Percentiles rank a stretch among this genome's conserved stretches.
phyloP scores from a whole-genome alignment of 169 alveolate species.

The Plasmodium blacklocki region DNA sequence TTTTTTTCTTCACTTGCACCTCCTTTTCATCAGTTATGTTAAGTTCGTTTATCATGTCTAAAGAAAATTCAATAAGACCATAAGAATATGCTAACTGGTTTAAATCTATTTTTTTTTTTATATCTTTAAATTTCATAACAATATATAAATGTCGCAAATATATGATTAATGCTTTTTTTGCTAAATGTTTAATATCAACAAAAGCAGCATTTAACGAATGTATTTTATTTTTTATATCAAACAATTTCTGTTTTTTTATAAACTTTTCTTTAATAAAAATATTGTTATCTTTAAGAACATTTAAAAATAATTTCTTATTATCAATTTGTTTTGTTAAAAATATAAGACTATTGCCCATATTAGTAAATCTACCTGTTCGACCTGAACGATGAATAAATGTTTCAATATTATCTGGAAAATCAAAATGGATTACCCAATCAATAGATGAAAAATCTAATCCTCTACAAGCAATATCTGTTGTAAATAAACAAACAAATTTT shows the following conservation, averaged over 20 bases:
- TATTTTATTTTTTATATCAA: slow-evolving; percentile 62
- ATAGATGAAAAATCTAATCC: slow-evolving; percentile 99
- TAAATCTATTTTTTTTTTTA: slow-evolving; percentile 26
- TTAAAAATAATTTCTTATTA: slow-evolving; percentile 49
- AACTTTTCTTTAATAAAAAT: slow-evolving; percentile 58
- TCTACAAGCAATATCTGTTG: slow-evolving; percentile 99
- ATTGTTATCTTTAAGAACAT: slow-evolving; percentile 59
- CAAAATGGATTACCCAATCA: slow-evolving; percentile 98
- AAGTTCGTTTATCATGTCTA: slow-evolving; percentile 31
- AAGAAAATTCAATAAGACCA: slow-evolving; percentile 59
- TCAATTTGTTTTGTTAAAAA: slow-evolving; percentile 77
- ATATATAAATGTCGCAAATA: slow-evolving; percentile 70
- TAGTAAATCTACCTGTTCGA: slow-evolving; percentile 98
- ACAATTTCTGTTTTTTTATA: slow-evolving; percentile 59
- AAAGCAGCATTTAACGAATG: slow-evolving; percentile 73
- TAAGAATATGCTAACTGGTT: slow-evolving; percentile 54
- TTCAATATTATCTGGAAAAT: slow-evolving; percentile 97
- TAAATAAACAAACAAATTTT: slow-evolving; percentile 83
- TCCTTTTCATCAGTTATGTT: slow-evolving; percentile 11
- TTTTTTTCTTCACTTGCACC: slow-evolving; percentile 36
- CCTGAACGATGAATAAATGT: slow-evolving; percentile 99
- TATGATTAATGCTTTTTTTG: slow-evolving; percentile 58
- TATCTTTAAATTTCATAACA: slow-evolving; percentile 67
- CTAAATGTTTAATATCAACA: slow-evolving; percentile 68
- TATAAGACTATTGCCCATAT: slow-evolving; percentile 87